Percentiles rank a stretch among this genome's conserved stretches.
Evolutionary conservation across 306 rosid species (phyloP).

Genomic region (Vigna nakashimae): DNA sequence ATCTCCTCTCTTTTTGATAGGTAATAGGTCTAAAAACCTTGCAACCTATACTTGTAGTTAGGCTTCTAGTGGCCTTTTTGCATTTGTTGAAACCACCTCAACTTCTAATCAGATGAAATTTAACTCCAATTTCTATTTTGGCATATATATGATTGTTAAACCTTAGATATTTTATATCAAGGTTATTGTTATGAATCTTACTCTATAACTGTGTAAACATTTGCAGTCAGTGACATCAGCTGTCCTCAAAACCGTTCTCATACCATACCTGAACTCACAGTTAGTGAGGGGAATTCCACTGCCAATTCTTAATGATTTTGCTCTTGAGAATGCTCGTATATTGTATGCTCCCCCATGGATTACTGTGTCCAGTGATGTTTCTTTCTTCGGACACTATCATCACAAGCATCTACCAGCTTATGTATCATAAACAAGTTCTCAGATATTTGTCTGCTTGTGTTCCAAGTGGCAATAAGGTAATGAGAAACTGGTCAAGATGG

Average conservation of each 20-base stretch:
- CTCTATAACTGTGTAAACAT: conserved; percentile 29
- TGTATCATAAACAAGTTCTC: conserved; percentile 35
- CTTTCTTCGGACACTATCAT: conserved; percentile 43
- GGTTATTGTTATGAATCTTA: conserved; percentile 11
- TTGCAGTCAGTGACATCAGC: conserved; percentile 64
- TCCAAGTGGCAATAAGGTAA: neutral
- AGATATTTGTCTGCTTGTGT: conserved; percentile 27
- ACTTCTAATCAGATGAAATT: conserved; percentile 5
- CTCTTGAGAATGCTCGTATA: conserved; percentile 60
- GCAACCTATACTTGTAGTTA: neutral
- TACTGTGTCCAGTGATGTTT: conserved; percentile 61
- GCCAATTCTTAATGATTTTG: conserved; percentile 67
- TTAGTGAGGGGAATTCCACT: conserved; percentile 69
- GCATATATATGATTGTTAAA: conserved; percentile 17
- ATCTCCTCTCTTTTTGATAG: neutral
- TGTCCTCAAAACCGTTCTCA: conserved; percentile 57
- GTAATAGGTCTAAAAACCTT: neutral
- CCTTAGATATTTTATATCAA: conserved; percentile 3
- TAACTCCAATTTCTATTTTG: conserved; percentile 11
- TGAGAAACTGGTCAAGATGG: conserved; percentile 1
- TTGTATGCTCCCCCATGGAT: conserved; percentile 59
- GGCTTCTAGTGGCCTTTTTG: neutral
- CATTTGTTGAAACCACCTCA: neutral
- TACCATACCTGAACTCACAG: conserved; percentile 65
- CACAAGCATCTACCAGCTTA: conserved; percentile 33